Evolutionary conservation across 805 yeast genomes (phyloP).

Genomic region (Pichia cabralensis): DNA sequence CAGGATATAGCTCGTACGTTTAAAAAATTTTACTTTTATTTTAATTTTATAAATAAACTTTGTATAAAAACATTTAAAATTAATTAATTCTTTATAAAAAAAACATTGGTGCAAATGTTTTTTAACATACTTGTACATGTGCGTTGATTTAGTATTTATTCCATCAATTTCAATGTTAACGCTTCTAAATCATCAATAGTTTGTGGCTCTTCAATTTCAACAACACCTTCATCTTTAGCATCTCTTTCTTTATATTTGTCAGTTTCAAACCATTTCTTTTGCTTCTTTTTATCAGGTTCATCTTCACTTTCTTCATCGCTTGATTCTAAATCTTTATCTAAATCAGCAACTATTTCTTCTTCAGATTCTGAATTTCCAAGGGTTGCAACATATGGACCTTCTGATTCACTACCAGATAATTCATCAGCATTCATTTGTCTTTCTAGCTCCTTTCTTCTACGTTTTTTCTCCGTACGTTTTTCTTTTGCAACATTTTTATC

Average conservation of each 20-base stretch:
- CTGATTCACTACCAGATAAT: constrained; percentile 25
- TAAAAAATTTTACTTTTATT: constrained; percentile 7
- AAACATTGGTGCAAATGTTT: too few species aligned
- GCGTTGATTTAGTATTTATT: not conserved
- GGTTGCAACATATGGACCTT: constrained; percentile 19
- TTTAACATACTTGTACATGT: not conserved
- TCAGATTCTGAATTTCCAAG: constrained; percentile 16
- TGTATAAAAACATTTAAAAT: too few species aligned
- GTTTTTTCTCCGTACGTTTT: constrained; percentile 79
- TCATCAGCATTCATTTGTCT: constrained; percentile 34
- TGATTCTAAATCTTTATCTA: constrained; percentile 7
- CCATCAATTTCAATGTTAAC: constrained; percentile 44
- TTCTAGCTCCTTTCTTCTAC: constrained; percentile 76
- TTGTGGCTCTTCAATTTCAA: constrained; percentile 82
- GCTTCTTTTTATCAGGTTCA: constrained; percentile 25
- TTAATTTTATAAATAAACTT: too few species aligned
- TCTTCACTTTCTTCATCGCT: constrained; percentile 19
- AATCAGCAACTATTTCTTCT: constrained; percentile 10
- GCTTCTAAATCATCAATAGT: constrained; percentile 92
- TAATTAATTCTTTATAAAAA: not conserved
- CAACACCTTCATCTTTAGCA: constrained; percentile 27
- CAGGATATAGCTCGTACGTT: constrained; percentile 24
- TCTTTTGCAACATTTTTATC: constrained; percentile 73
- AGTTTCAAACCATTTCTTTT: constrained; percentile 41
- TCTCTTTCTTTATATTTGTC: constrained; percentile 18